Evolutionary conservation across 495 filamentous ascomycete genomes (phyloP).

Genomic region (Parathielavia hyrcaniae): DNA sequence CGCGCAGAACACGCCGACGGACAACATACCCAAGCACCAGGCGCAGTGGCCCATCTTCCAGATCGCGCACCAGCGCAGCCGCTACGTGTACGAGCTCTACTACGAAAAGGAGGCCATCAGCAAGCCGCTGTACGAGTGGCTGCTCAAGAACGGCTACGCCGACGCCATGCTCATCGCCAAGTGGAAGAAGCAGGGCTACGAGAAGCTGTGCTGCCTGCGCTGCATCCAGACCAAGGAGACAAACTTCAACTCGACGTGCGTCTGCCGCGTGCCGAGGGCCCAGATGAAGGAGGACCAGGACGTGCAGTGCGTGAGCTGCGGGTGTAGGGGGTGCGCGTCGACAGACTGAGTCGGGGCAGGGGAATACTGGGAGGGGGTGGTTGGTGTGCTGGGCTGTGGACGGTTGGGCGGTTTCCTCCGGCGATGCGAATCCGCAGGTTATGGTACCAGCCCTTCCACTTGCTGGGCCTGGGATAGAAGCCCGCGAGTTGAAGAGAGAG

Average conservation of each 20-base stretch:
- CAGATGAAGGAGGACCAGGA: conserved; percentile 86
- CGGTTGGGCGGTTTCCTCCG: neutral
- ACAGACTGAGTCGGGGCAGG: conserved; percentile 54
- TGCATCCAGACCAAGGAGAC: conserved; percentile 99
- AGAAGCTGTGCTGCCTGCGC: conserved; percentile 93
- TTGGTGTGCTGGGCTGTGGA: neutral
- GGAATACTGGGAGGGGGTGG: neutral
- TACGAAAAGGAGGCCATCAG: conserved; percentile 95
- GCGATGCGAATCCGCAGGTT: neutral
- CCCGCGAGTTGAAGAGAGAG: neutral
- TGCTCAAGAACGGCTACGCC: conserved; percentile 93
- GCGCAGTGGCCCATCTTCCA: conserved; percentile 96
- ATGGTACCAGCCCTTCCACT: conserved; percentile 1
- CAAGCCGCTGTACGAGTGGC: conserved; percentile 86
- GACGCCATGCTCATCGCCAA: conserved; percentile 94
- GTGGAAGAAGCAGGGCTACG: conserved; percentile 99
- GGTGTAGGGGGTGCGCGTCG: conserved; percentile 84
- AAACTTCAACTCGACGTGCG: conserved; percentile 95
- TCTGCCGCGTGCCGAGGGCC: conserved; percentile 90
- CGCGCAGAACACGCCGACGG: conserved; percentile 65
- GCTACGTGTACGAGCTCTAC: conserved; percentile 97
- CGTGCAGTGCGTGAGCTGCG: conserved; percentile 93
- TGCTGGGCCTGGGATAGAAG: neutral
- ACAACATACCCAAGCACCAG: conserved; percentile 63
- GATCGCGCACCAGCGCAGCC: conserved; percentile 85